Evolutionary conservation across 116 monocot species (phyloP).

Genomic region (Posidonia oceanica): DNA sequence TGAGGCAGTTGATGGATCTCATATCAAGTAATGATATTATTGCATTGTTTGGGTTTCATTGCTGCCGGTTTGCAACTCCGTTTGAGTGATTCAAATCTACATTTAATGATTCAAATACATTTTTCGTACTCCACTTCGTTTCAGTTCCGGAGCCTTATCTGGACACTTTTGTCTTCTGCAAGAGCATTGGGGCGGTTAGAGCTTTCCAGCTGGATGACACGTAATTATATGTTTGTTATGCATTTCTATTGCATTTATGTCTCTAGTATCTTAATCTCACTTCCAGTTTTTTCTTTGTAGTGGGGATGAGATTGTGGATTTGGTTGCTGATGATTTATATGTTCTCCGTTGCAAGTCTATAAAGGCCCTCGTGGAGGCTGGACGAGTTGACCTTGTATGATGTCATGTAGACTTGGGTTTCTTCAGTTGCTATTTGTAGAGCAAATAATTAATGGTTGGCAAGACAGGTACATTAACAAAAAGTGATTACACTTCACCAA

Average conservation of each 20-base stretch:
- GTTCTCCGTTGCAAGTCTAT: conserved; percentile 94
- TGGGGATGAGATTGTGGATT: conserved; percentile 78
- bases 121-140: neutral
- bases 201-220: conserved; percentile 92
- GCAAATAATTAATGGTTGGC: neutral
- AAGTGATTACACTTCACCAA: too few relatives aligned
- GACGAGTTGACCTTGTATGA: conserved; percentile 71
- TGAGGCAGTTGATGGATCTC: too few relatives aligned
- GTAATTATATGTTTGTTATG: conserved; percentile 24
- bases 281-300: too few relatives aligned
- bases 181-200: conserved; percentile 68
- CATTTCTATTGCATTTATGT: too few relatives aligned
- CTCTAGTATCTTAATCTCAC: too few relatives aligned
- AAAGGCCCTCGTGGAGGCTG: conserved; percentile 81
- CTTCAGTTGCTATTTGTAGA: neutral
- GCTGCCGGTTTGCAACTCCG: too few relatives aligned
- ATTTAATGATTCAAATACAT: too few relatives aligned
- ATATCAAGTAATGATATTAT: too few relatives aligned
- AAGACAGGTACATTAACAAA: too few relatives aligned
- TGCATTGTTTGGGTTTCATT: too few relatives aligned
- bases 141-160: too few relatives aligned
- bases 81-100: too few relatives aligned
- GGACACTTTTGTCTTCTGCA: conserved; percentile 97
- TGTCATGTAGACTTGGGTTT: neutral
- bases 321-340: conserved; percentile 78